Evolutionary conservation across 345 rosid genomes (phyloP), one percentile per base, ranked within the genome.

Genomic region (Pistacia integerrima): DNA sequence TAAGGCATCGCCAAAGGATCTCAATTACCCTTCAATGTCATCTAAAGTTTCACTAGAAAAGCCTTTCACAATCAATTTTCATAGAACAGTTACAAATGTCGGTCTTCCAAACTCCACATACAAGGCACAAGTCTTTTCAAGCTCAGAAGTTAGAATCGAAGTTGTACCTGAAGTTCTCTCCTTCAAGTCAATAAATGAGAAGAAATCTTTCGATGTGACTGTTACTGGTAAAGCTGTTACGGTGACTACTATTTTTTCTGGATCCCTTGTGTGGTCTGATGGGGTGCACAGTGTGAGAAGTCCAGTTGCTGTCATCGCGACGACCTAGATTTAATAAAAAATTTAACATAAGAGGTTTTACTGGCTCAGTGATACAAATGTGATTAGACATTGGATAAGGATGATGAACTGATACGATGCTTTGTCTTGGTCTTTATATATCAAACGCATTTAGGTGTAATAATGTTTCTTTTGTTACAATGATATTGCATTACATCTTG

Each of bases 51-150:
- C 79, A 3, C 11, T 36, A 8, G 38, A 0, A 7, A 25, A 52
- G 36, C 10, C 87, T 6, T 83, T 87, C 75, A 73, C 54, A 1
- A 13, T 84, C 35, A 44, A 9, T 11, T 85, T 92, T 65, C 60
- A 17, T 33, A 80, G 93, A 77, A 89, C 87, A 35, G 93, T 90
- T 25, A 89, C 89, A 48, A 92, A 92, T 64, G 94, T 89, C 5
- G 90, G 93, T 5, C 20, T 14, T 33, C 33, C 82, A 13, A 81
- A 83, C 41, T 76, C 85, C 4, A 85, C 80, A 17, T 92, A 90
- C 82, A 87, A 65, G 56, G 87, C 78, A 11, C 10, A 68, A 1
- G 67, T 84, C 30, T 59, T 76, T 0, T 1, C 33, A 8, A 74
- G 74, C 59, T 6, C 73, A 11, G 68, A 57, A 20, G 33, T 86